These are phyloP conservation scores for Colletotrichum plurivorum DNA, from an alignment of 2,329 filamentous ascomycete species.

Conservation along the genomic window DNA sequence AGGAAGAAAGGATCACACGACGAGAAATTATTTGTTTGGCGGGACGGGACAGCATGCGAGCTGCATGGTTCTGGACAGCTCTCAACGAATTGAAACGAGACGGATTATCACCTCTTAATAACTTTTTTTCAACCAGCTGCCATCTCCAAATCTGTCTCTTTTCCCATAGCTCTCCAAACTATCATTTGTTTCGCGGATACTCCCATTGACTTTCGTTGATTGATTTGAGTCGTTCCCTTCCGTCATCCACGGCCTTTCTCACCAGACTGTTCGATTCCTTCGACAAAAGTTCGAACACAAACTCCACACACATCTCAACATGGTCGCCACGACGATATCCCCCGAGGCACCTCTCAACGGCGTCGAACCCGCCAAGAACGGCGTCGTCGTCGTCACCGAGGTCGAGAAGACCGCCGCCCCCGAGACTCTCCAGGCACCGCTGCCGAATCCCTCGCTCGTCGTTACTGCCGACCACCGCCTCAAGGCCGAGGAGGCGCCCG, in stretches of 20 bases:
- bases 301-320: background rate
- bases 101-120: slow-evolving; percentile 4
- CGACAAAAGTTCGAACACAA: background rate
- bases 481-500: slow-evolving; percentile 69
- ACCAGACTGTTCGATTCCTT: too few relatives aligned
- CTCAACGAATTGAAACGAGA: slow-evolving; percentile 7
- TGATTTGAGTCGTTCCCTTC: background rate
- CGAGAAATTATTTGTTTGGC: slow-evolving; percentile 11
- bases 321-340: slow-evolving; percentile 25
- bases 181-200: background rate
- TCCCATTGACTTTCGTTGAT: background rate
- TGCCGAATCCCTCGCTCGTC: slow-evolving; percentile 68
- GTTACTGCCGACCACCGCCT: slow-evolving; percentile 73
- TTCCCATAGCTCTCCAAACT: background rate
- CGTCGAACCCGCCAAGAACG: slow-evolving; percentile 22
- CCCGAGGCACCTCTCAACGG: slow-evolving; percentile 16
- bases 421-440: slow-evolving; percentile 46
- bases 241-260: too few relatives aligned
- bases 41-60: slow-evolving; percentile 9
- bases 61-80: background rate
- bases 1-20: slow-evolving; percentile 11
- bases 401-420: slow-evolving; percentile 6
- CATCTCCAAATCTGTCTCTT: background rate
- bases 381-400: slow-evolving; percentile 18
- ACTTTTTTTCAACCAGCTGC: background rate